Base-by-base conservation (phyloP, 2,329 filamentous ascomycete species). In the Neoscytalidium dimidiatum region DNA sequence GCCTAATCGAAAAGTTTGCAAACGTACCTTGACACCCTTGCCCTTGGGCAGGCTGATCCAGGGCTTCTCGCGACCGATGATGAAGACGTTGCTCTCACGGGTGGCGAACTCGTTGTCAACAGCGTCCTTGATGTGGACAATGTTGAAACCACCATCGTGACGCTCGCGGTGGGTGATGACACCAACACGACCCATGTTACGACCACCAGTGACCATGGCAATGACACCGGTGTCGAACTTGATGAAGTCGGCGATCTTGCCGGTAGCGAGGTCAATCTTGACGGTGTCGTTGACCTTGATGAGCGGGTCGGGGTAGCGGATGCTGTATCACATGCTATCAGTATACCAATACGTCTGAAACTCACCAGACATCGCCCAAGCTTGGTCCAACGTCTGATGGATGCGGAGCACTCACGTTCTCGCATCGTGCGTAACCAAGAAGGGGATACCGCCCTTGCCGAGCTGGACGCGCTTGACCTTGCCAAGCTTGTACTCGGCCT, bases 341-440 rank as follows among this genome's bases (percentile, higher is more conserved):
- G 80, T 76, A 77, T 71, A 68, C 43, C 29, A 41, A 33, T 35
- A 21, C 38, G n/a, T 71, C 67, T 71, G 72, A 41, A 31, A 65
- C 71, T 69, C 61, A 48, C 57, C 67, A 65, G 71, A 75, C 74
- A 81, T 86, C 83, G 83, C 93, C 93, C 96, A 95, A 97, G 87
- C 92, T 95, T 96, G 92, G 92, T 94, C 92, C 94, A 97, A 97
- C 94, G 94, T 90, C 94, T 97, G 94, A 97, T 94, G 95, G 94
- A 97, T 92, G 91, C 91, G 85, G 88, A 90, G 88, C 91, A 98
- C 94, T 97, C 88, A 99, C 94, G 95, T 99, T 93, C 95, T 91
- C 86, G 95, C 95, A 95, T 99, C 95, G 92, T 99, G 95, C 94
- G 95, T 99, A 92, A 99, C 95, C 93, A 98, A 97, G 94, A 97